A percentile compares a stretch with the other conserved stretches of the same genome.
phyloP scores from a whole-genome alignment of 306 rosid species.

The Geum urbanum region DNA sequence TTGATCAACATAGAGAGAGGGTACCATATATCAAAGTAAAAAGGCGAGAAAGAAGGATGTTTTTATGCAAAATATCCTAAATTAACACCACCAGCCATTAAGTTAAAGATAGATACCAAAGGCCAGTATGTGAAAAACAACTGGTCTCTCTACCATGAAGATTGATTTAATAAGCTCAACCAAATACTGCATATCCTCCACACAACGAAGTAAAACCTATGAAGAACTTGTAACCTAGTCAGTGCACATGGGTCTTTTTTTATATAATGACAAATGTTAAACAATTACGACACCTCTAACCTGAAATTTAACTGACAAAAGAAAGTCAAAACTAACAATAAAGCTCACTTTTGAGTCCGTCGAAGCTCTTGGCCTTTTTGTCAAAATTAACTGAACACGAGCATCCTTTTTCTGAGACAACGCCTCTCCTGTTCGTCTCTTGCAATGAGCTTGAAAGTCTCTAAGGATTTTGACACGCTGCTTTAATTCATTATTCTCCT shows the following conservation, averaged over 20 bases:
- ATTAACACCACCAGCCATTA: too few relatives aligned
- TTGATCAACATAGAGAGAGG: neutral
- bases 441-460: slow-evolving; percentile 75
- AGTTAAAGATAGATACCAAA: too few relatives aligned
- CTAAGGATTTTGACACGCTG: slow-evolving; percentile 63
- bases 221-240: too few relatives aligned
- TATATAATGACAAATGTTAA: too few relatives aligned
- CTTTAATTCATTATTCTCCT: slow-evolving; percentile 58
- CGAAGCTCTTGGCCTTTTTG: slow-evolving; percentile 30
- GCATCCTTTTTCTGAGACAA: slow-evolving; percentile 72
- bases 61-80: neutral
- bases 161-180: neutral
- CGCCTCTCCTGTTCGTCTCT: slow-evolving; percentile 56
- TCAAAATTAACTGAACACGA: slow-evolving; percentile 67
- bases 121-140: too few relatives aligned
- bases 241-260: too few relatives aligned
- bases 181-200: too few relatives aligned
- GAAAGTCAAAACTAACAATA: too few relatives aligned
- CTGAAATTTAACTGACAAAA: too few relatives aligned
- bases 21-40: neutral
- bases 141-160: too few relatives aligned
- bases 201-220: too few relatives aligned
- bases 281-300: too few relatives aligned
- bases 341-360: slow-evolving; percentile 65
- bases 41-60: neutral